A percentile compares a stretch with the other conserved stretches of the same genome.
Evolutionary conservation across 2,329 filamentous ascomycete species (phyloP).

Genomic region (Stagonosporopsis tanaceti): DNA sequence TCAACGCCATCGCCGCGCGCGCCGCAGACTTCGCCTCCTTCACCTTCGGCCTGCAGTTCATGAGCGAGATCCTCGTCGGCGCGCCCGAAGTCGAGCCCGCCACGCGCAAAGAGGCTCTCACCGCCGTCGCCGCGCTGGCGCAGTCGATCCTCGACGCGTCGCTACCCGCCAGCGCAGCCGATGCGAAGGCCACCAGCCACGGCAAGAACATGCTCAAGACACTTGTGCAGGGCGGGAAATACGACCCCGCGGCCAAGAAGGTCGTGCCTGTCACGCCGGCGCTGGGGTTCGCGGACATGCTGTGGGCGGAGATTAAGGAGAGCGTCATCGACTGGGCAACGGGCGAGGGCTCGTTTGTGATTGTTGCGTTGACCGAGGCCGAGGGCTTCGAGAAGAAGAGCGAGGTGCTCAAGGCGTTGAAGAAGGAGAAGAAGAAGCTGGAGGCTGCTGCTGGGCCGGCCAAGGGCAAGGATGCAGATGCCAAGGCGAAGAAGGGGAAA

Average conservation of each 20-base stretch:
- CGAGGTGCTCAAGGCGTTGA: conserved; percentile 73
- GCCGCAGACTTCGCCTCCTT: conserved; percentile 74
- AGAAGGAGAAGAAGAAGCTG: conserved; percentile 75
- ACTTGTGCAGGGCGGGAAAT: conserved; percentile 87
- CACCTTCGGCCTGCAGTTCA: conserved; percentile 85
- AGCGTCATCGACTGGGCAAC: conserved; percentile 84
- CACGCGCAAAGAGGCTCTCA: conserved; percentile 65
- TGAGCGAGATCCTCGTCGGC: conserved; percentile 81
- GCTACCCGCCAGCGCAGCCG: conserved; percentile 40
- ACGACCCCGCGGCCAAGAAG: conserved; percentile 75
- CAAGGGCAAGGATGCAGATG: conserved; percentile 21
- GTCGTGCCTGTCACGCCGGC: conserved; percentile 76
- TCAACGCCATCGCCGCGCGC: conserved; percentile 75
- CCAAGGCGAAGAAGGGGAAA: conserved; percentile 45
- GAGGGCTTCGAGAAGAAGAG: conserved; percentile 70
- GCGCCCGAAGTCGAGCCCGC: conserved; percentile 74
- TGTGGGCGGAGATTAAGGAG: conserved; percentile 83
- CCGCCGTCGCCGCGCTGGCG: conserved; percentile 65
- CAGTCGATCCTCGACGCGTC: conserved; percentile 45
- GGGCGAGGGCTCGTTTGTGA: conserved; percentile 83
- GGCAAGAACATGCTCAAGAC: conserved; percentile 89
- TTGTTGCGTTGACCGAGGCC: conserved; percentile 81
- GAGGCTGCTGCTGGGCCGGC: conserved; percentile 66
- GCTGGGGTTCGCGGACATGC: conserved; percentile 78
- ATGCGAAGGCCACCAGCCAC: conserved; percentile 62